Base-by-base conservation (phyloP, 192 early-diverging fungal species). In the Geranomyces variabilis region DNA sequence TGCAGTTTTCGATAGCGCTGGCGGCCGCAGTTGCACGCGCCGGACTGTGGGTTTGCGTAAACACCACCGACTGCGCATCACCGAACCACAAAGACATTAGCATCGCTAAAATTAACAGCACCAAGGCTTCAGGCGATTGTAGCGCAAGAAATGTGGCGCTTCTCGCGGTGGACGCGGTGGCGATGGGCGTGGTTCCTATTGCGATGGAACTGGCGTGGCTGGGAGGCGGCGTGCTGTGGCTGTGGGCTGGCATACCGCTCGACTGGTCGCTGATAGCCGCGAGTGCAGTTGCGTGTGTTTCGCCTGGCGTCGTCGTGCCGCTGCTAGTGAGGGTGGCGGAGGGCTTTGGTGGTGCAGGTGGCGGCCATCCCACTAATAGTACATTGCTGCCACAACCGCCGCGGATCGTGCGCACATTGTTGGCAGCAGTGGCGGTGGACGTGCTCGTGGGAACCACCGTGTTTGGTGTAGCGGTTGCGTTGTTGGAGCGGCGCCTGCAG, bases 341-440 rank as follows among this genome's bases (percentile, higher is more conserved):
- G 4, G n/a, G 3, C 15, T 57, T 24, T 10, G 24, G 17, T 29
- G 47, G 19, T n/a, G 15, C 56, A 48, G 66, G 44, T 19, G 44
- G 45, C 17, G 15, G 22, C 26, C 22, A 1, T n/a, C n/a, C n/a
- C n/a, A n/a, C n/a, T n/a, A n/a, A n/a, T n/a, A n/a, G n/a, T n/a
- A n/a, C n/a, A n/a, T n/a, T n/a, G n/a, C n/a, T n/a, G n/a, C n/a
- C n/a, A n/a, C n/a, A n/a, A n/a, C n/a, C n/a, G n/a, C n/a, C n/a
- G n/a, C n/a, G 49, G n/a, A 67, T 55, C 30, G 1, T 67, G 34
- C 7, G 66, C 17, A 56, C 33, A 17, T 12, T 67, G 45, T 22
- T 67, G 45, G 66, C 66, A n/a, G 44, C 66, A n/a, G 44, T 45
- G 13, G 44, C n/a, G 33, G 49, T 67, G 17, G 66, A 67, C 33